Evolutionary conservation across 768 basidiomycete species (phyloP).

Genomic region (Suillus plorans): DNA sequence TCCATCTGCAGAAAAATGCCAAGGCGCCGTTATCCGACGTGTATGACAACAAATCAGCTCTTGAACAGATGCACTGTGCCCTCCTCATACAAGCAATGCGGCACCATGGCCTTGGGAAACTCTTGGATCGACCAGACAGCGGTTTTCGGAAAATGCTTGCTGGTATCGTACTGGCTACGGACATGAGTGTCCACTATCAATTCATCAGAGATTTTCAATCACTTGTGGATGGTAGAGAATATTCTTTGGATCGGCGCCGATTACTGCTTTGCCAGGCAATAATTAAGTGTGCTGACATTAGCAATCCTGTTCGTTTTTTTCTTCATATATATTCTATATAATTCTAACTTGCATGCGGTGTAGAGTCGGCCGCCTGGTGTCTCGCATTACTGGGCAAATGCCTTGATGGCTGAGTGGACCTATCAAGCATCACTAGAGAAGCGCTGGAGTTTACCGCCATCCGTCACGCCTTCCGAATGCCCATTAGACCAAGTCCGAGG

Average conservation of each 20-base stretch:
- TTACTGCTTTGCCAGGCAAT: conserved; percentile 84
- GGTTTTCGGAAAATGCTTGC: conserved; percentile 77
- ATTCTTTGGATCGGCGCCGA: conserved; percentile 47
- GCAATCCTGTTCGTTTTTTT: conserved; percentile 79
- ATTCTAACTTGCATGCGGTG: conserved; percentile 8
- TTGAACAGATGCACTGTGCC: conserved; percentile 91
- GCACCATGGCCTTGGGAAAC: conserved; percentile 68
- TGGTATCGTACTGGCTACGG: conserved; percentile 86
- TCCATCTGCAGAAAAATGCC: conserved; percentile 77
- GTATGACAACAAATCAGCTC: conserved; percentile 85
- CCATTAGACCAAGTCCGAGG: conserved; percentile 69
- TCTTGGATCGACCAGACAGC: conserved; percentile 56
- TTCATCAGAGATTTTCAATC: conserved; percentile 73
- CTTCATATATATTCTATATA: conserved; percentile 3
- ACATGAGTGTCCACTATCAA: conserved; percentile 87
- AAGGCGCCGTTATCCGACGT: conserved; percentile 83
- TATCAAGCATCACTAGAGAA: conserved; percentile 86
- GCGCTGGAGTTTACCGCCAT: conserved; percentile 66
- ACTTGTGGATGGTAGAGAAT: conserved; percentile 42
- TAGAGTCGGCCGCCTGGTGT: conserved; percentile 93
- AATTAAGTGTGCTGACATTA: conserved; percentile 98
- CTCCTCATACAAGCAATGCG: conserved; percentile 80
- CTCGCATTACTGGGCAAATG: conserved; percentile 89
- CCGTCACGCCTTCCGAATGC: conserved; percentile 46
- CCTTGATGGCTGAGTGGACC: conserved; percentile 87